Conservation (phyloP, 768 basidiomycete genomes). For the Hygrocybe coccinea region DNA sequence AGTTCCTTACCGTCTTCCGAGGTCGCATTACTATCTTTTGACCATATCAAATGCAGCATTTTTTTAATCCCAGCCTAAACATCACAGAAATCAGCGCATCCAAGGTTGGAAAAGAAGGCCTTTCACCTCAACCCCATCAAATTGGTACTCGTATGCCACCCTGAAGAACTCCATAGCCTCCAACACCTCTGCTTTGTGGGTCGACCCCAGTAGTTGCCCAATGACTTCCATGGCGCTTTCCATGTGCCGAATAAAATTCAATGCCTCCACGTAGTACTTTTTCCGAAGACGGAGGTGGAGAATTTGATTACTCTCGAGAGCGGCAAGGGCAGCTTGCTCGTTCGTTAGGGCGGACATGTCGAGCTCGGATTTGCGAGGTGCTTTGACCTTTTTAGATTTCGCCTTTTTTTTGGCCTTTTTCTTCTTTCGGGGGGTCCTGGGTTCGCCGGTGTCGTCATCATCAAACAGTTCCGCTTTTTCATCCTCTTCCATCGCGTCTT, state of each 20-base stretch:
- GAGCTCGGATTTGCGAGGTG: slow-evolving; percentile 63
- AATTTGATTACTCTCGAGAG: slow-evolving; percentile 61
- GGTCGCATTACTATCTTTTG: slow-evolving; percentile 88
- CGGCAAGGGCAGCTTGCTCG: slow-evolving; percentile 67
- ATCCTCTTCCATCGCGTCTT: slow-evolving; percentile 37
- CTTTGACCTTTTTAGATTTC: slow-evolving; percentile 27
- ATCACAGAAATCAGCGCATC: slow-evolving; percentile 6
- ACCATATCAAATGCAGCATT: slow-evolving; percentile 97
- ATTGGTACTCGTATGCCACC: slow-evolving; percentile 72
- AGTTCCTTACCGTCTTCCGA: slow-evolving; percentile 60
- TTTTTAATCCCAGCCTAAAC: slow-evolving; percentile 80
- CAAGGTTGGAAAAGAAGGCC: slow-evolving; percentile 11
- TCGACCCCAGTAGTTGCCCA: slow-evolving; percentile 78
- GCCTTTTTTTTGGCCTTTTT: slow-evolving; percentile 15
- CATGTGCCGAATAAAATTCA: slow-evolving; percentile 67
- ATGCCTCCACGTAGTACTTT: slow-evolving; percentile 81
- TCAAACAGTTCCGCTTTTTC: slow-evolving; percentile 38
- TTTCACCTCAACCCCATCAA: slow-evolving; percentile 67
- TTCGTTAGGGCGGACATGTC: slow-evolving; percentile 62
- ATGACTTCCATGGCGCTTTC: slow-evolving; percentile 66
- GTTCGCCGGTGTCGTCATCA: slow-evolving; percentile 29
- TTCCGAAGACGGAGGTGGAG: slow-evolving; percentile 67
- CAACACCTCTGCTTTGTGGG: slow-evolving; percentile 74
- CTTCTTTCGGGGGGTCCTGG: slow-evolving; percentile 19
- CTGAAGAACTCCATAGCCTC: slow-evolving; percentile 90